These are phyloP conservation scores for Plasmodium inui DNA, from an alignment of 169 alveolate genomes.

Conservation along the genomic window DNA sequence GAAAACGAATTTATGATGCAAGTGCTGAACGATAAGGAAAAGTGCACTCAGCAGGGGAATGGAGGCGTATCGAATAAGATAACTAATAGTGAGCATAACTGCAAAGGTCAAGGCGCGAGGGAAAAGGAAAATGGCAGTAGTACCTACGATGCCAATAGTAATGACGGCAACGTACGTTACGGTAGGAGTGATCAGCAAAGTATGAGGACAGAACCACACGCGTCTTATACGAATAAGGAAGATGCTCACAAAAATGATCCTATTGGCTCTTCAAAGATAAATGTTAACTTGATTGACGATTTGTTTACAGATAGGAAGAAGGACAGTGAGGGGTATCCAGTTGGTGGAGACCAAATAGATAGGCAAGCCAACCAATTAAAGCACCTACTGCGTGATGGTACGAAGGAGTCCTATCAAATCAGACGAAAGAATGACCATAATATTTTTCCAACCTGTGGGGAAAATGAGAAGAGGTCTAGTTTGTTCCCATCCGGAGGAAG, in stretches of 20 bases:
- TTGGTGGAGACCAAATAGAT: background rate
- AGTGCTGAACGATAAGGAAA: constrained; percentile 21
- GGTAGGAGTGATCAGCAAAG: background rate
- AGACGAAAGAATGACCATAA: background rate
- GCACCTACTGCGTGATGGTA: background rate
- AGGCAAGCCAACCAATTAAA: background rate
- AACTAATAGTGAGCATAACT: background rate
- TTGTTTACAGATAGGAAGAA: background rate
- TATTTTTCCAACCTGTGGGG: background rate
- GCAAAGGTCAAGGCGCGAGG: background rate
- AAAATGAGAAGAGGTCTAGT: background rate
- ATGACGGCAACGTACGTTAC: background rate
- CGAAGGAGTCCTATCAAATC: background rate
- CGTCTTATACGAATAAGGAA: background rate
- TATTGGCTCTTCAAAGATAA: background rate
- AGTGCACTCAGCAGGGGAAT: background rate
- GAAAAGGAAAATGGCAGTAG: background rate
- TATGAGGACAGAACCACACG: background rate
- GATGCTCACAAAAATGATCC: background rate
- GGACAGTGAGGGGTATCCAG: background rate
- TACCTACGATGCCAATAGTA: constrained; percentile 1
- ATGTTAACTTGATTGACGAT: constrained; percentile 13
- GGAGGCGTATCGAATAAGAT: background rate
- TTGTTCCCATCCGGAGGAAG: background rate
- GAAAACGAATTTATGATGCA: constrained; percentile 26